A percentile compares a stretch with the other conserved stretches of the same genome.
Evolutionary conservation across 106 monocot genomes (phyloP).

Genomic region (Allium cepa): DNA sequence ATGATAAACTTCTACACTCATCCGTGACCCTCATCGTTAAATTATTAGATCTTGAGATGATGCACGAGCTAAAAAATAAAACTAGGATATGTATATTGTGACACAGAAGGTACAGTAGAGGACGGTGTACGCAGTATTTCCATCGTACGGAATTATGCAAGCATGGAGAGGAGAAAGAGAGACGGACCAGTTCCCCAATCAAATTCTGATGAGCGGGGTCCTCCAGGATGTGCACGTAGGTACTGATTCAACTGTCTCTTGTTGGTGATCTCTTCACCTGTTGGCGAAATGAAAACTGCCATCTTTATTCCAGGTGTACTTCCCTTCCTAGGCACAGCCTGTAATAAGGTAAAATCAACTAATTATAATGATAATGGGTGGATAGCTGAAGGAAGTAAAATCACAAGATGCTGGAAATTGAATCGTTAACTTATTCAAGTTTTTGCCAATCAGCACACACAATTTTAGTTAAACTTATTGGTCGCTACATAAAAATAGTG

Average conservation of each 20-base stretch:
- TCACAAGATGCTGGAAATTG: too few relatives aligned
- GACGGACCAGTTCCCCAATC: constrained; percentile 66
- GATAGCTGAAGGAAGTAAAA: background rate
- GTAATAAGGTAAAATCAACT: background rate
- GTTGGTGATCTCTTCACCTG: constrained; percentile 67
- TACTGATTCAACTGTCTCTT: constrained; percentile 61
- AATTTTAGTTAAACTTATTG: too few relatives aligned
- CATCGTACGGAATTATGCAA: too few relatives aligned
- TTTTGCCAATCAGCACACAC: too few relatives aligned
- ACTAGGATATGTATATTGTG: too few relatives aligned
- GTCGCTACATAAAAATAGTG: background rate
- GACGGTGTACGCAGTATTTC: too few relatives aligned
- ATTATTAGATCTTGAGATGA: too few relatives aligned
- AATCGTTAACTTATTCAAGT: too few relatives aligned
- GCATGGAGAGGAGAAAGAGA: background rate
- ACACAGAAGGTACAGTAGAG: too few relatives aligned
- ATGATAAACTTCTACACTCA: too few relatives aligned
- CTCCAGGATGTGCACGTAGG: constrained; percentile 51
- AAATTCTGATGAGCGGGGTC: constrained; percentile 50
- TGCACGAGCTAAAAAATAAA: too few relatives aligned
- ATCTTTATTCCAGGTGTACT: constrained; percentile 44
- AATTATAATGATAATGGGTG: background rate
- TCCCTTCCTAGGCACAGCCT: constrained; percentile 48
- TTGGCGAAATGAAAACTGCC: constrained; percentile 49
- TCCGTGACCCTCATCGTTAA: too few relatives aligned